phyloP scores from a whole-genome alignment of 352 stramenopile species.

The Pseudoperonospora humuli region DNA sequence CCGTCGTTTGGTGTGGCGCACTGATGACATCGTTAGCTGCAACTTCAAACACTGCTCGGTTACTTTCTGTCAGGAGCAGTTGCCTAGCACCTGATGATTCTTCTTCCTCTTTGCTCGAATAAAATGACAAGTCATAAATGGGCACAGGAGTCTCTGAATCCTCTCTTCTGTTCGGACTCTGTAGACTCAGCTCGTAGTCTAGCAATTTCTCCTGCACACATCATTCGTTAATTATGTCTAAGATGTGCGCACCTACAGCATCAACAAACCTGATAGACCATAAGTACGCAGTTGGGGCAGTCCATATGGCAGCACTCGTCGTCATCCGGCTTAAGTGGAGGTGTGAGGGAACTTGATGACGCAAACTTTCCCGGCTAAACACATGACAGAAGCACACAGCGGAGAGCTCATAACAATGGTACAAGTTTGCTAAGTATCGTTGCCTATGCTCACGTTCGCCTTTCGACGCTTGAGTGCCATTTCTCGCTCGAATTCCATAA shows the following conservation, averaged over 20 bases:
- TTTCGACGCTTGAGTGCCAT: conserved; percentile 60
- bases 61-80: conserved; percentile 26
- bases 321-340: conserved; percentile 56
- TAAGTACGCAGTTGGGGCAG: conserved; percentile 81
- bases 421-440: neutral
- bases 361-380: conserved; percentile 16
- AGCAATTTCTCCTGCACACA: conserved; percentile 63
- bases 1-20: conserved; percentile 39
- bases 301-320: conserved; percentile 81
- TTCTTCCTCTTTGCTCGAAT: conserved; percentile 27
- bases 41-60: conserved; percentile 43
- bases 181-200: conserved; percentile 70
- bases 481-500: conserved; percentile 82
- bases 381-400: neutral
- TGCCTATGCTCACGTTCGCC: conserved; percentile 18
- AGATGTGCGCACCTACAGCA: neutral
- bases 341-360: conserved; percentile 30
- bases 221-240: neutral
- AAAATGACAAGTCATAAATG: conserved; percentile 48
- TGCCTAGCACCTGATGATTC: conserved; percentile 20
- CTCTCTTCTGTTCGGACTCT: conserved; percentile 19
- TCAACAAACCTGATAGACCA: conserved; percentile 69
- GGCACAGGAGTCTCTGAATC: conserved; percentile 19
- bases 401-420: neutral
- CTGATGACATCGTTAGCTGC: conserved; percentile 55